Evolutionary conservation across 257 asterid species (phyloP).

Genomic region (Handroanthus guayacan): DNA sequence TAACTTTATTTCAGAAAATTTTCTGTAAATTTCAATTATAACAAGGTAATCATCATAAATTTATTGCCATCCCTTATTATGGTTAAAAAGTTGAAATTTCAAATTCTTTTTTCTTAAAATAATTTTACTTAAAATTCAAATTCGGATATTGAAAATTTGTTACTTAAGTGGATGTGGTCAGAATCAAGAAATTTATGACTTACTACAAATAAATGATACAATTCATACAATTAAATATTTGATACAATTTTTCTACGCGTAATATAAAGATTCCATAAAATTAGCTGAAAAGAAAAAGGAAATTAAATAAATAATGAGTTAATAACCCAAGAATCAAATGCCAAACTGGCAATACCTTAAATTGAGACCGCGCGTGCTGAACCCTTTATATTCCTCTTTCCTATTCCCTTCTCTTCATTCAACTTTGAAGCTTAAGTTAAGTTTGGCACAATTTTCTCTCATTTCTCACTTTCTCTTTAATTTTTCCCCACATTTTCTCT

Average conservation of each 20-base stretch:
- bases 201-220: too few species aligned
- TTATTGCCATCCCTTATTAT: too few species aligned
- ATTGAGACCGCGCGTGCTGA: constrained; percentile 52
- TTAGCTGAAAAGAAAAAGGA: background rate
- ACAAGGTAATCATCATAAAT: too few species aligned
- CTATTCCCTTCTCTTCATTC: constrained; percentile 32
- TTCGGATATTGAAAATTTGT: background rate
- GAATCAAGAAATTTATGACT: constrained; percentile 18
- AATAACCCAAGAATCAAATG: constrained; percentile 29
- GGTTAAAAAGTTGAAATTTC: too few species aligned
- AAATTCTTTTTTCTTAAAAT: too few species aligned
- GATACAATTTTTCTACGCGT: background rate
- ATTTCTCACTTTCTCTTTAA: constrained; percentile 17
- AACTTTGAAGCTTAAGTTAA: constrained; percentile 10
- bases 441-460: background rate
- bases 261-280: background rate
- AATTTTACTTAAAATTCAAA: constrained; percentile 9
- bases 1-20: too few species aligned
- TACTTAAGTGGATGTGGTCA: background rate
- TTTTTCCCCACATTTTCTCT: background rate
- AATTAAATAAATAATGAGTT: too few species aligned
- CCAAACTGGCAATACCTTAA: constrained; percentile 43
- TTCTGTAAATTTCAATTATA: too few species aligned
- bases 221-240: too few species aligned
- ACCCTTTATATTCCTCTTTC: constrained; percentile 36